Evolutionary conservation across 352 stramenopile species (phyloP), one percentile per base, ranked within the genome.

Genomic region (Phytophthora chlamydospora): DNA sequence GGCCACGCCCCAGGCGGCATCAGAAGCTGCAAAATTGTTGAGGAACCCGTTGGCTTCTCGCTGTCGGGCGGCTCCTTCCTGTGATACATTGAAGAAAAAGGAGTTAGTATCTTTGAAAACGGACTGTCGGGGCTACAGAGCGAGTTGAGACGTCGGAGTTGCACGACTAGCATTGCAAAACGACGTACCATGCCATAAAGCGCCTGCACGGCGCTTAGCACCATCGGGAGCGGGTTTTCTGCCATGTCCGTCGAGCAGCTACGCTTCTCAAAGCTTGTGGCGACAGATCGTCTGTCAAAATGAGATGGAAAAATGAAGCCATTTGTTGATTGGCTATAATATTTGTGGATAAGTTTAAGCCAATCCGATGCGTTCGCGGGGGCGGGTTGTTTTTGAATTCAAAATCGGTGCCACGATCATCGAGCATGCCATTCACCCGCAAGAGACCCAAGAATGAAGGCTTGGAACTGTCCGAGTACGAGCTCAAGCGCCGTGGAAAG

Each of bases 41-140:
- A 91, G 56, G 42, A 89, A 89, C 65, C 80, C 72, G 48, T 91
- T 91, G 42, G 80, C 80, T 59, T 86, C 76, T 62, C 78, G 83
- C 55, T 91, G 83, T 40, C 73, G 76, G 14, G 63, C 75, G 6
- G 69, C 66, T 54, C 82, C 82, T 73, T 88, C 80, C 82, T 91
- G 46, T 24, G 13, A 14, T 29, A 33, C 16, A 34, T 43, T 2
- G 24, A n/a, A 7, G 4, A 43, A 12, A 60, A 43, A 48, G 13
- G 31, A 41, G 24, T 58, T 35, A 66, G 16, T 27, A 7, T 7
- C 1, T 47, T 62, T 10, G 35, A 39, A n/a, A 7, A 24, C 10
- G 38, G 16, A 41, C 56, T 35, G 9, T 33, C 38, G 34, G 24
- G 39, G 6, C 6, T 46, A 36, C 10, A 45, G 0, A 4, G 14